phyloP scores from a whole-genome alignment of 2,329 filamentous ascomycete species.

The Stemphylium vesicarium region DNA sequence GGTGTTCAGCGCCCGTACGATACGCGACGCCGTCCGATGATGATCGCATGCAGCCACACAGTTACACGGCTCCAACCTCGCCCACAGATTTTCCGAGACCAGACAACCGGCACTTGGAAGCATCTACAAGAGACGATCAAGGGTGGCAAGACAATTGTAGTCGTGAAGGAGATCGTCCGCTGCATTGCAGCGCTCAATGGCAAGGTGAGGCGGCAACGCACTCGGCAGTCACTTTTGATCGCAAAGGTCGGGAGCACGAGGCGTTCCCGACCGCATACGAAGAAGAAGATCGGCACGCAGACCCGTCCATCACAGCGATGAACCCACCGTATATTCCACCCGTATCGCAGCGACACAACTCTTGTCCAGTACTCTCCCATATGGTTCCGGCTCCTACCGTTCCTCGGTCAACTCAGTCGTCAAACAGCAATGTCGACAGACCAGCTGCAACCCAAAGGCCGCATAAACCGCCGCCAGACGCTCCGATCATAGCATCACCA shows the following conservation, averaged over 20 bases:
- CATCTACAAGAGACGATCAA: neutral
- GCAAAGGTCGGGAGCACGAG: neutral
- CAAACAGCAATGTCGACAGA: constrained; percentile 1
- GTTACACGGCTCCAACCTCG: constrained; percentile 30
- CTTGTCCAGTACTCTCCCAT: constrained; percentile 29
- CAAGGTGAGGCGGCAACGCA: neutral
- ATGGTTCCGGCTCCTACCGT: constrained; percentile 6
- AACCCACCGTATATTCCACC: neutral
- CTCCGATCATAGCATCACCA: neutral
- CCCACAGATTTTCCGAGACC: constrained; percentile 13
- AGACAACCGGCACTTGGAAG: constrained; percentile 3
- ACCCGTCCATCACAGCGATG: neutral
- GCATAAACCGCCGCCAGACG: neutral
- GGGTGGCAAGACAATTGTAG: neutral
- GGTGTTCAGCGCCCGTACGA: constrained; percentile 27
- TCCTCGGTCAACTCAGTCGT: constrained; percentile 19
- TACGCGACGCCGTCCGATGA: constrained; percentile 24
- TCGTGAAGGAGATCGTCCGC: neutral
- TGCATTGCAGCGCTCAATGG: neutral
- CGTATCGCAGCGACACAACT: constrained; percentile 19
- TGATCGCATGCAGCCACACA: constrained; percentile 25
- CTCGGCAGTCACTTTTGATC: neutral
- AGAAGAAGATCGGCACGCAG: neutral
- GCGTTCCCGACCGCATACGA: neutral
- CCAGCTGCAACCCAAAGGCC: neutral